phyloP scores from a whole-genome alignment of 2,329 filamentous ascomycete genomes.

The Sporothrix euskadiensis region DNA sequence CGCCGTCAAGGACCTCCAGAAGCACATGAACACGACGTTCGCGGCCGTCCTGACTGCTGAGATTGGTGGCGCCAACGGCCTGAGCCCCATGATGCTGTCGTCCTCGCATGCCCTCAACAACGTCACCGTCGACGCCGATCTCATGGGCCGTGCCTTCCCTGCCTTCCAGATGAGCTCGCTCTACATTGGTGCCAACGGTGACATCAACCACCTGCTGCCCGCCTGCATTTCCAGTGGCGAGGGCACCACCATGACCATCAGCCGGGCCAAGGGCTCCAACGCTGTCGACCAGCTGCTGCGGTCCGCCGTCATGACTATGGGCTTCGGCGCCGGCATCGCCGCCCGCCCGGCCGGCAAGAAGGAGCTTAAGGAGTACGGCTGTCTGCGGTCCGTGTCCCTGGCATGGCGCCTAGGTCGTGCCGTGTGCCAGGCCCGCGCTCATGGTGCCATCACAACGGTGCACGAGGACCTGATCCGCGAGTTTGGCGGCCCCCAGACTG shows the following conservation, averaged over 20 bases:
- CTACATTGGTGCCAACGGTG: slow-evolving; percentile 27
- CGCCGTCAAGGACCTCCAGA: slow-evolving; percentile 43
- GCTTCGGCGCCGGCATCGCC: slow-evolving; percentile 46
- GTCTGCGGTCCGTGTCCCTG: slow-evolving; percentile 43
- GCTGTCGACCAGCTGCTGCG: slow-evolving; percentile 47
- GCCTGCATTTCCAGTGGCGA: slow-evolving; percentile 44
- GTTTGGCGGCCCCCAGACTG: slow-evolving; percentile 48
- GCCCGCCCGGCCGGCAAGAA: slow-evolving; percentile 39
- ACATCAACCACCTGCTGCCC: slow-evolving; percentile 30
- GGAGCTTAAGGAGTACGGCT: slow-evolving; percentile 40
- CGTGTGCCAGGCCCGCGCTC: slow-evolving; percentile 51
- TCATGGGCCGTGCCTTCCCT: slow-evolving; percentile 43
- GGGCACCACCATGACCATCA: slow-evolving; percentile 26
- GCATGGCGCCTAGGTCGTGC: slow-evolving; percentile 54
- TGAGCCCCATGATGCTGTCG: slow-evolving; percentile 45
- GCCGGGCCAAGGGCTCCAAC: slow-evolving; percentile 38
- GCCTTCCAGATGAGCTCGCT: slow-evolving; percentile 32
- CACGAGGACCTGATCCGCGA: slow-evolving; percentile 52
- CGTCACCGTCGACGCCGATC: slow-evolving; percentile 43
- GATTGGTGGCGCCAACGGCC: slow-evolving; percentile 57
- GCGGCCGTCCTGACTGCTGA: slow-evolving; percentile 50
- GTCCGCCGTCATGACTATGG: slow-evolving; percentile 42
- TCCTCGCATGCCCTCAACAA: slow-evolving; percentile 42
- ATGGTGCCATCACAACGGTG: slow-evolving; percentile 47
- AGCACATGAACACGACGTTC: slow-evolving; percentile 38